These are phyloP conservation scores for Lippia alba DNA, from an alignment of 305 asterid genomes.

Conservation along the genomic window DNA sequence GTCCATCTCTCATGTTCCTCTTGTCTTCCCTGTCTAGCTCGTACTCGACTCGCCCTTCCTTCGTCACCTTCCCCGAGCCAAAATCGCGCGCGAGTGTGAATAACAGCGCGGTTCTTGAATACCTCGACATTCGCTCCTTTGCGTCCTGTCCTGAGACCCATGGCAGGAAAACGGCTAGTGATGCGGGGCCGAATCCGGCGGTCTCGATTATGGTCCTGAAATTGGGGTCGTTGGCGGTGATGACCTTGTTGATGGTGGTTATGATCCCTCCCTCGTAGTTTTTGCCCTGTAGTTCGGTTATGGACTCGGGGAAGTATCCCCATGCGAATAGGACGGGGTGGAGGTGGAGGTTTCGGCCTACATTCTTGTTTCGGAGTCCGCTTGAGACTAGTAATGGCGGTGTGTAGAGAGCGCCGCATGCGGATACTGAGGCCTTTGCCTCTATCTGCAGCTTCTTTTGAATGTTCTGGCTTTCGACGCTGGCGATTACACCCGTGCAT, in stretches of 20 bases:
- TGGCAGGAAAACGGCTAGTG: slow-evolving; percentile 51
- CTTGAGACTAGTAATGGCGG: slow-evolving; percentile 70
- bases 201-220: slow-evolving; percentile 55
- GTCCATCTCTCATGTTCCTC: slow-evolving; percentile 53
- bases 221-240: slow-evolving; percentile 34
- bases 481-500: slow-evolving; percentile 64
- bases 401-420: slow-evolving; percentile 69
- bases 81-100: slow-evolving; percentile 53
- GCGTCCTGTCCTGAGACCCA: slow-evolving; percentile 62
- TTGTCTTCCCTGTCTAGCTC: slow-evolving; percentile 39
- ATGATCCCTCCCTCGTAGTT: slow-evolving; percentile 69
- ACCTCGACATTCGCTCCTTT: slow-evolving; percentile 58
- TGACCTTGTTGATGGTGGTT: slow-evolving; percentile 60
- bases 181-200: slow-evolving; percentile 56
- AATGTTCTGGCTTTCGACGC: slow-evolving; percentile 33
- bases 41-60: slow-evolving; percentile 49
- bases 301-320: slow-evolving; percentile 75
- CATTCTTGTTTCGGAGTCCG: slow-evolving; percentile 60
- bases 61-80: slow-evolving; percentile 66
- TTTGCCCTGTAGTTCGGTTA: slow-evolving; percentile 49
- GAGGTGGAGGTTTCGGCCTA: slow-evolving; percentile 70
- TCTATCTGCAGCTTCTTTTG: slow-evolving; percentile 49
- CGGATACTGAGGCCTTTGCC: slow-evolving; percentile 59
- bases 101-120: slow-evolving; percentile 56
- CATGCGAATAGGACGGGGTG: slow-evolving; percentile 66